Percentiles rank a stretch among this genome's conserved stretches.
phyloP scores from a whole-genome alignment of 1,284 basidiomycete genomes.

The Cystobasidium slooffiae region DNA sequence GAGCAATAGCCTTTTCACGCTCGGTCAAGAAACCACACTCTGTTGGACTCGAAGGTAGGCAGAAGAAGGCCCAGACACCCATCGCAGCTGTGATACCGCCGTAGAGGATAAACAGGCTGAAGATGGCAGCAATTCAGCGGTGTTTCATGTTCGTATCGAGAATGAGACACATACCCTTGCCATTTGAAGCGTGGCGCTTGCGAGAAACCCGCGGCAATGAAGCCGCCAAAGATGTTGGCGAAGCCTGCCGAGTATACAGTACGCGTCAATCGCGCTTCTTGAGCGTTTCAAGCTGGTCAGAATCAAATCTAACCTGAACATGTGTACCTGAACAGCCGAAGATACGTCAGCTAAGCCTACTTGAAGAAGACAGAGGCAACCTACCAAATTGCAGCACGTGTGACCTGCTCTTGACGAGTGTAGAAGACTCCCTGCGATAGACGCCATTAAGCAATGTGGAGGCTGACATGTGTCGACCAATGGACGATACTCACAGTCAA shows the following conservation, averaged over 20 bases:
- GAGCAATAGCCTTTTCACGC: slow-evolving; percentile 67
- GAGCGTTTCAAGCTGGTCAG: background rate
- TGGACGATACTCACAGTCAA: slow-evolving; percentile 31
- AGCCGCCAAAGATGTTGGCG: slow-evolving; percentile 39
- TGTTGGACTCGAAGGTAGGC: slow-evolving; percentile 42
- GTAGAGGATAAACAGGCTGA: slow-evolving; percentile 42
- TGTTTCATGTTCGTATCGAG: background rate
- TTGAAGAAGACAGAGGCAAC: background rate
- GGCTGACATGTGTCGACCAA: slow-evolving; percentile 44
- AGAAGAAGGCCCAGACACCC: slow-evolving; percentile 38
- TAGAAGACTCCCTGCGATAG: background rate
- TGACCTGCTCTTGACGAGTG: slow-evolving; percentile 10
- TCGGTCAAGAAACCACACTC: slow-evolving; percentile 63
- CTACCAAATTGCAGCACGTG: slow-evolving; percentile 19
- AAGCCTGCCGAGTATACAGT: background rate
- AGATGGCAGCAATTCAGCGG: background rate
- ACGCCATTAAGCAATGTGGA: slow-evolving; percentile 48
- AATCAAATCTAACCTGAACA: slow-evolving; percentile 25
- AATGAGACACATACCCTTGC: slow-evolving; percentile 8
- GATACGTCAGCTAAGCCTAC: background rate
- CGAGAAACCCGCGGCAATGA: slow-evolving; percentile 40
- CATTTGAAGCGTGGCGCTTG: slow-evolving; percentile 25
- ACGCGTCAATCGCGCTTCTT: background rate
- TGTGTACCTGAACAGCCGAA: slow-evolving; percentile 5
- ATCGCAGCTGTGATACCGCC: slow-evolving; percentile 25